Conservation (phyloP, 2,329 filamentous ascomycete species). For the Pseudogymnoascus sp. region DNA sequence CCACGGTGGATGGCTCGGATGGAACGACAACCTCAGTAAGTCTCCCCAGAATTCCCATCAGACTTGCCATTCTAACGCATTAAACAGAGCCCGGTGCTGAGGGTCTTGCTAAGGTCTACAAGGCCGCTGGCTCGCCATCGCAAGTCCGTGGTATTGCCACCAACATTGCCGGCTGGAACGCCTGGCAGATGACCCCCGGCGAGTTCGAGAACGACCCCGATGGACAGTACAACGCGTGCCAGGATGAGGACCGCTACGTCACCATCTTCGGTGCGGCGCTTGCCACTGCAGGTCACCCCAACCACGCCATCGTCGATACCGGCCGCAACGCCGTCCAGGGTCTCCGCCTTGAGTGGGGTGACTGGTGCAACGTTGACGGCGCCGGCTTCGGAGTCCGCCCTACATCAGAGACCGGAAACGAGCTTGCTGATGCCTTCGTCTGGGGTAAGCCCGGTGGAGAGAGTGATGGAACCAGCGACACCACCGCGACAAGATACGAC, state of each 20-base stretch:
- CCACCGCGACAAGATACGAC: slow-evolving; percentile 38
- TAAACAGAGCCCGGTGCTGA: slow-evolving; percentile 34
- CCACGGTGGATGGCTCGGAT: slow-evolving; percentile 51
- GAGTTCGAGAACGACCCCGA: slow-evolving; percentile 32
- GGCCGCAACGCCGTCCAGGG: slow-evolving; percentile 41
- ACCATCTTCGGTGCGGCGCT: slow-evolving; percentile 32
- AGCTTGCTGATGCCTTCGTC: slow-evolving; percentile 26
- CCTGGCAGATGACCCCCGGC: slow-evolving; percentile 20
- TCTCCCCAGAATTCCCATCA: neutral
- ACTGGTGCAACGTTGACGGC: slow-evolving; percentile 35
- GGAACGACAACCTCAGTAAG: slow-evolving; percentile 42
- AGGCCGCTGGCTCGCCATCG: slow-evolving; percentile 39
- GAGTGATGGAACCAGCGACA: slow-evolving; percentile 22
- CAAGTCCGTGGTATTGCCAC: slow-evolving; percentile 46
- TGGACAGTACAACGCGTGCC: slow-evolving; percentile 39
- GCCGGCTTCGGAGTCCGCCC: slow-evolving; percentile 29
- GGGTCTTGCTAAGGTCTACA: slow-evolving; percentile 41
- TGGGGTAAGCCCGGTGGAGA: slow-evolving; percentile 31
- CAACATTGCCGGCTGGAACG: slow-evolving; percentile 53
- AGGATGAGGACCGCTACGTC: slow-evolving; percentile 34
- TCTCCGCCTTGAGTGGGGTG: slow-evolving; percentile 37
- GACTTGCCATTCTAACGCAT: slow-evolving; percentile 9
- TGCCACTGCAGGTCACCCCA: slow-evolving; percentile 19
- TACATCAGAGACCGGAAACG: slow-evolving; percentile 18
- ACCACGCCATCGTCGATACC: slow-evolving; percentile 42